Base-by-base conservation (phyloP, 2,329 filamentous ascomycete genomes). In the Aspergillus costaricaensis region DNA sequence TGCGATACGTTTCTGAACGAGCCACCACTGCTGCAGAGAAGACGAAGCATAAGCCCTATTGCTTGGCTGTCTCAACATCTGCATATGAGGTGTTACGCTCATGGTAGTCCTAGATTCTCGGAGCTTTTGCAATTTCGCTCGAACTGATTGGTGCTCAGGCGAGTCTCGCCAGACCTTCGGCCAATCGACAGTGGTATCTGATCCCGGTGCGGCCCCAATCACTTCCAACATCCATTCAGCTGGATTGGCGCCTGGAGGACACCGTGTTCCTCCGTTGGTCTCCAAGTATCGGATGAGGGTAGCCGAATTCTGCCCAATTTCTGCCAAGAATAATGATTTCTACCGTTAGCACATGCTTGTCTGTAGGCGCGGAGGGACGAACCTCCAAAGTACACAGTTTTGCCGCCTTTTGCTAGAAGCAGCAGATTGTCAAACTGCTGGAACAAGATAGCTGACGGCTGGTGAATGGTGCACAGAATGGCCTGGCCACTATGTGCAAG, bases 401-500 rank as follows among this genome's bases (percentile, higher is more conserved):
- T 83, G 0, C 87, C 87, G 19, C 86, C 86, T 57, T 80, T 81
- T 6, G 85, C 84, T 1, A 89, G 79, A 68, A 89, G 85, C 0
- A 88, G 77, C 0, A 88, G 74, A 0, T 81, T 79, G 61, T 88
- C 86, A 51, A 88, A 96, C 60, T 90, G 88, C 74, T 96, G 90
- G 80, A 96, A 96, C 54, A 96, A 82, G 82, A 95, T 91, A 44
- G 92, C 91, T 8, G 91, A 95, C 6, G 92, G 92, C 75, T 96
- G 92, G 74, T 96, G 92, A 62, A 96, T 96, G 0, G 92, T 96
- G 79, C 92, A 96, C 9, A 96, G 86, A 76, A 96, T 90, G 47
- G 93, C 92, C 73, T 94, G 91, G 17, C 92, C 92, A 62, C 86
- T 89, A 74, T 92, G 90, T 68, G 91, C 91, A 23, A 96, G 83